Evolutionary conservation across 2,329 filamentous ascomycete genomes (phyloP).

Genomic region (Aspergillus chevalieri): DNA sequence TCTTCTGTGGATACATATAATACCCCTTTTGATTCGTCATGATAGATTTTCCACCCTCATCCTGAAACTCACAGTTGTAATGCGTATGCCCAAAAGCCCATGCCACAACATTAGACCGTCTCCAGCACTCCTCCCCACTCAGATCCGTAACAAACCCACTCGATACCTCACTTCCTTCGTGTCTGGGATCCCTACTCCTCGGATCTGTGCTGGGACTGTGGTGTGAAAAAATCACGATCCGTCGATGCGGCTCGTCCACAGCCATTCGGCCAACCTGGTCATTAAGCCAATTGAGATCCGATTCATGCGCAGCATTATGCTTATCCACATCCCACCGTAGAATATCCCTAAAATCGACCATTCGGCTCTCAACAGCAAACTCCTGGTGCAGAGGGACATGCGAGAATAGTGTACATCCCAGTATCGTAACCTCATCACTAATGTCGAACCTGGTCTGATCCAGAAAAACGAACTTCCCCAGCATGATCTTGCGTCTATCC

Average conservation of each 20-base stretch:
- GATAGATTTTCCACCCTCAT: constrained; percentile 17
- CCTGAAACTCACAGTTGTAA: constrained; percentile 34
- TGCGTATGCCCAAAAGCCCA: constrained; percentile 45
- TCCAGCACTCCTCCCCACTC: constrained; percentile 30
- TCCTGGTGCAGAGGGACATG: constrained; percentile 30
- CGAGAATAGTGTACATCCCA: constrained; percentile 48
- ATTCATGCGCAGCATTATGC: constrained; percentile 17
- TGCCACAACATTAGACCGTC: constrained; percentile 23
- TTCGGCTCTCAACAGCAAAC: constrained; percentile 29
- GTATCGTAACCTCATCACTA: constrained; percentile 25
- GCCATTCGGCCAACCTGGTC: constrained; percentile 16
- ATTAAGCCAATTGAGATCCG: constrained; percentile 28
- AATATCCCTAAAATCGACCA: constrained; percentile 46
- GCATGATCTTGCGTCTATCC: constrained; percentile 3
- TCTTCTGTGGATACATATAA: constrained; percentile 21
- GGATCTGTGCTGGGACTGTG: constrained; percentile 18
- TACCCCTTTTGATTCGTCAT: constrained; percentile 37
- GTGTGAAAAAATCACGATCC: constrained; percentile 26
- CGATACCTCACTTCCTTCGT: constrained; percentile 16
- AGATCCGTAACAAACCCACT: constrained; percentile 37
- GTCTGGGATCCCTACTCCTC: constrained; percentile 16
- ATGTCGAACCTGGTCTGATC: constrained; percentile 30
- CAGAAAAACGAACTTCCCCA: constrained; percentile 30
- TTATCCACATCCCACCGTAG: constrained; percentile 17
- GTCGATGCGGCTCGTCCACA: constrained; percentile 17